phyloP scores from a whole-genome alignment of 208 protist genomes.

The Naegleria fowleri region DNA sequence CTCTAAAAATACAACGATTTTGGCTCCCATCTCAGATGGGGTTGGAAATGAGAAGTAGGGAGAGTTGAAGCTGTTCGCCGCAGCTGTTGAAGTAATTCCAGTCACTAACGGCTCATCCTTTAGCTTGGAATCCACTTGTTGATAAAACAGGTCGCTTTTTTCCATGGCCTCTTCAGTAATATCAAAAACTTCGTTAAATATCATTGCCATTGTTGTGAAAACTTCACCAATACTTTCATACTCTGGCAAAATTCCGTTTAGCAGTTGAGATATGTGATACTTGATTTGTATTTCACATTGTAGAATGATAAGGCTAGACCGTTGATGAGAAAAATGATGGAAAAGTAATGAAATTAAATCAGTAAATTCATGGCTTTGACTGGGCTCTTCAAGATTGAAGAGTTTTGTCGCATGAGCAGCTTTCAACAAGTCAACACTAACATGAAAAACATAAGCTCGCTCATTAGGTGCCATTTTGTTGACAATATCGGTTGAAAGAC shows the following conservation, averaged over 20 bases:
- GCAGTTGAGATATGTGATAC: background rate
- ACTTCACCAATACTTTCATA: background rate
- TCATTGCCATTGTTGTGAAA: background rate
- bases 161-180: background rate
- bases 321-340: background rate
- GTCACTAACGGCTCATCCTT: background rate
- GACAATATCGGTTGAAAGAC: background rate
- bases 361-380: background rate
- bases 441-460: background rate
- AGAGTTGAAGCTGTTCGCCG: background rate
- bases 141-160: background rate
- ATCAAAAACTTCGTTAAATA: background rate
- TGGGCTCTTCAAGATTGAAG: background rate
- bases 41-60: background rate
- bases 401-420: background rate
- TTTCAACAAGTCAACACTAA: background rate
- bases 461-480: background rate
- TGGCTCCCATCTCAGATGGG: background rate
- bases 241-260: background rate
- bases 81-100: background rate
- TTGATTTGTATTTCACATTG: conserved; percentile 2
- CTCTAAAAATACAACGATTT: background rate
- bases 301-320: background rate
- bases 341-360: background rate
- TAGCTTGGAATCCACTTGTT: background rate